Conservation (phyloP, 2,329 filamentous ascomycete genomes). For the Ceratocystis diversiconidia region DNA sequence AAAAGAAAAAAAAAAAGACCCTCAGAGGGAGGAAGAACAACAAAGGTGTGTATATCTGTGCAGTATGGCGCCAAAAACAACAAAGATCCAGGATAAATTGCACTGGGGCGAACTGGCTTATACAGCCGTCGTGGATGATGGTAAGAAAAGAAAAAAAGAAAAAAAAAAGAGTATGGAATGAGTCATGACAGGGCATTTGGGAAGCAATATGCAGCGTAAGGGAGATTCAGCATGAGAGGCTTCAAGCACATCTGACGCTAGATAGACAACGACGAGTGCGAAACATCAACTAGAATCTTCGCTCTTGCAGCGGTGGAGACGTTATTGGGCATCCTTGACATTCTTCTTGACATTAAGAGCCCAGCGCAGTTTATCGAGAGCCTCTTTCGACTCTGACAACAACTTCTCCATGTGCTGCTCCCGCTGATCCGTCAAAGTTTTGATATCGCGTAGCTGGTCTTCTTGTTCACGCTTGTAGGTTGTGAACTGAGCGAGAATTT, state of each 20-base stretch:
- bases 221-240: background rate
- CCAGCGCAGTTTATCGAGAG: constrained; percentile 58
- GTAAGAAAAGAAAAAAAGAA: constrained; percentile 19
- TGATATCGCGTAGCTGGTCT: constrained; percentile 43
- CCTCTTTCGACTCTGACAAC: constrained; percentile 43
- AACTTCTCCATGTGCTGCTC: constrained; percentile 48
- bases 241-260: background rate
- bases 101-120: background rate
- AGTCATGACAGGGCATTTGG: constrained; percentile 5
- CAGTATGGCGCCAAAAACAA: background rate
- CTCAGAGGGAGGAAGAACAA: constrained; percentile 12
- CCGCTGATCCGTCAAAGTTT: constrained; percentile 39
- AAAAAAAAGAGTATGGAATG: constrained; percentile 1
- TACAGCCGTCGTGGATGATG: background rate
- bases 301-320: background rate
- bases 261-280: background rate
- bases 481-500: constrained; percentile 45
- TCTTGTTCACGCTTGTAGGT: constrained; percentile 52
- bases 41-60: background rate
- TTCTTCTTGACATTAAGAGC: constrained; percentile 53
- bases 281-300: no score
- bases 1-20: constrained; percentile 13
- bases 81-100: background rate
- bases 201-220: background rate
- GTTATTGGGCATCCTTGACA: constrained; percentile 40